Percentiles rank a stretch among this genome's conserved stretches.
Conservation (phyloP, 1,139 yeast genomes). For the Nadsonia starkeyi-henricii region DNA sequence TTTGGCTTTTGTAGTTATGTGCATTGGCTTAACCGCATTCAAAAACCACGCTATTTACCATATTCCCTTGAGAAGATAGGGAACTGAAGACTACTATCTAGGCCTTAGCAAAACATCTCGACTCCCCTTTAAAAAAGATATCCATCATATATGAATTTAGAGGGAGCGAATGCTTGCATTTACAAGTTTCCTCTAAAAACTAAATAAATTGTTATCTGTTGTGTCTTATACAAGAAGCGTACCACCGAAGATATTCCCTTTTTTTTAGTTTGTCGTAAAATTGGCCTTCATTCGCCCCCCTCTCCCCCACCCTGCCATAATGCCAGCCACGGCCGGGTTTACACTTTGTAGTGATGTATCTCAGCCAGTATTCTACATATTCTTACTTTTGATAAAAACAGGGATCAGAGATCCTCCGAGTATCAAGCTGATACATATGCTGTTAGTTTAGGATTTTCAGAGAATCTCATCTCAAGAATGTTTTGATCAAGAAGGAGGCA, state of each 20-base stretch:
- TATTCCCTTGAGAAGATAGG: conserved; percentile 87
- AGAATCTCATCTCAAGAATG: conserved; percentile 51
- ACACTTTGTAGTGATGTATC: conserved; percentile 25
- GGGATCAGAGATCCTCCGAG: conserved; percentile 67
- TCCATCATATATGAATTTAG: conserved; percentile 90
- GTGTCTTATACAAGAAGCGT: conserved; percentile 73
- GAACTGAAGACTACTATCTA: conserved; percentile 75
- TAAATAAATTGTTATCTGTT: conserved; percentile 85
- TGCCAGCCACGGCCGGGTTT: conserved; percentile 26
- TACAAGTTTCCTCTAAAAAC: conserved; percentile 93
- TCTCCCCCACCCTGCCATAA: no score
- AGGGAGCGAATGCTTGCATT: conserved; percentile 91
- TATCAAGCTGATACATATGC: conserved; percentile 90
- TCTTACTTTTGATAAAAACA: conserved; percentile 53
- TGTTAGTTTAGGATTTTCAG: conserved; percentile 52
- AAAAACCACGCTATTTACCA: no score
- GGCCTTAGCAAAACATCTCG: conserved; percentile 53
- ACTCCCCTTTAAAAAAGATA: conserved; percentile 74
- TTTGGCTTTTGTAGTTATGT: no score
- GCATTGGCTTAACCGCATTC: no score
- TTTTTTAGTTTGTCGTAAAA: no score
- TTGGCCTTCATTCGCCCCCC: conserved; percentile 94
- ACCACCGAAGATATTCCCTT: conserved; percentile 56
- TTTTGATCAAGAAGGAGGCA: conserved; percentile 62
- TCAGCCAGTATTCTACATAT: conserved; percentile 58